A percentile compares a stretch with the other conserved stretches of the same genome.
phyloP scores from a whole-genome alignment of 176 grass and related monocot species.

The Canna indica region DNA sequence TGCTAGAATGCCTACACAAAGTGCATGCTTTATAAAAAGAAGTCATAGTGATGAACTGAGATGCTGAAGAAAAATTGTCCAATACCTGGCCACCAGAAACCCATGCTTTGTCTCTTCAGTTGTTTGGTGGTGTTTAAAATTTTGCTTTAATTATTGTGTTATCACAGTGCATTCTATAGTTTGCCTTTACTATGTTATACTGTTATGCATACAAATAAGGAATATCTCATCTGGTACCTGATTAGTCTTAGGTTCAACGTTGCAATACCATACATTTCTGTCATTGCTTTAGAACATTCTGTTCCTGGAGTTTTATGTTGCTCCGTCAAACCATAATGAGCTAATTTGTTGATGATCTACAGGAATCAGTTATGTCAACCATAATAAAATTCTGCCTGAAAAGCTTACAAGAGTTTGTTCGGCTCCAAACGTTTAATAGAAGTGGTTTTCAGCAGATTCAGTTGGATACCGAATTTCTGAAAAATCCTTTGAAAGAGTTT shows the following conservation, averaged over 20 bases:
- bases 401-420: constrained; percentile 98
- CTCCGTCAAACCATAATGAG: neutral
- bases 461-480: constrained; percentile 94
- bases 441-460: constrained; percentile 99
- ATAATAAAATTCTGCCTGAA: constrained; percentile 87
- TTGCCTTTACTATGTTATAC: neutral
- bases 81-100: neutral
- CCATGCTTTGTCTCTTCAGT: neutral
- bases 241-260: neutral
- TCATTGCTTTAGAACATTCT: neutral
- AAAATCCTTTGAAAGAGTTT: constrained; percentile 78
- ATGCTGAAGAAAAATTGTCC: neutral
- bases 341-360: constrained; percentile 23
- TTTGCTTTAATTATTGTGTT: neutral
- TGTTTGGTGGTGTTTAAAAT: neutral
- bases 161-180: neutral
- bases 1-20: too few relatives aligned
- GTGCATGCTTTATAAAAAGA: neutral
- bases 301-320: neutral
- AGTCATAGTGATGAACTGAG: neutral
- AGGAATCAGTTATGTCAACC: constrained; percentile 91
- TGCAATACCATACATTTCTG: neutral
- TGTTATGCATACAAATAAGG: neutral
- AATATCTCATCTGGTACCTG: neutral
- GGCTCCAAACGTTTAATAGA: constrained; percentile 95